A percentile compares a stretch with the other conserved stretches of the same genome.
Conservation (phyloP, 148 eudicot species). For the Amaranthus hypochondriacus region DNA sequence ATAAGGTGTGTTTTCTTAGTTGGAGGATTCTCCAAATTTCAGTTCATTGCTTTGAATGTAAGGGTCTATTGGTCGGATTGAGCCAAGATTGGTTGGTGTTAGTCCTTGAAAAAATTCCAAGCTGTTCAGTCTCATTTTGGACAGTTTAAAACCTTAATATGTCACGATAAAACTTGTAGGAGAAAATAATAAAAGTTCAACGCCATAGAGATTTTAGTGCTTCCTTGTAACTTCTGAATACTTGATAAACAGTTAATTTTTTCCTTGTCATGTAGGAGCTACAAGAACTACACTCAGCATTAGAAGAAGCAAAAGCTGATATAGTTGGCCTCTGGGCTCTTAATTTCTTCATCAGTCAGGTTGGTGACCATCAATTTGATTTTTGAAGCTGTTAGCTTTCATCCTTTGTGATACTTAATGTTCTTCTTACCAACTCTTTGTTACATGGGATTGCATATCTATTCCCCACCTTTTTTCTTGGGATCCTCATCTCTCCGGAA, state of each 20-base stretch:
- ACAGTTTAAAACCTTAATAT: too few relatives aligned
- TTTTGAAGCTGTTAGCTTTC: neutral
- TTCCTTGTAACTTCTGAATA: neutral
- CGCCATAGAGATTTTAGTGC: neutral
- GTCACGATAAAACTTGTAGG: too few relatives aligned
- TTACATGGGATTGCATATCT: neutral
- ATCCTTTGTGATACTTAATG: neutral
- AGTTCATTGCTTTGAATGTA: too few relatives aligned
- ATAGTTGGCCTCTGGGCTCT: conserved; percentile 99
- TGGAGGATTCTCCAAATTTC: too few relatives aligned
- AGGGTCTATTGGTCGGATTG: too few relatives aligned
- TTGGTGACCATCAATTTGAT: conserved; percentile 19
- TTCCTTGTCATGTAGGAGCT: conserved; percentile 53
- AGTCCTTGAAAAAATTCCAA: too few relatives aligned
- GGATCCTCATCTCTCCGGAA: neutral
- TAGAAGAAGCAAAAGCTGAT: conserved; percentile 99
- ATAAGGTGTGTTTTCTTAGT: too few relatives aligned
- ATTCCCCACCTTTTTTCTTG: neutral
- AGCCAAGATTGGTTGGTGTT: too few relatives aligned
- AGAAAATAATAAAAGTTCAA: neutral
- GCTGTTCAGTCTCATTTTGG: too few relatives aligned
- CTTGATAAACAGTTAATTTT: conserved; percentile 1
- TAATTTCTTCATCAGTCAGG: conserved; percentile 66
- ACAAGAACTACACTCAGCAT: conserved; percentile 87
- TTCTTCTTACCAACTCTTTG: neutral